A percentile compares a stretch with the other conserved stretches of the same genome.
Conservation (phyloP, 2,329 filamentous ascomycete genomes). For the Sporothrix schenckii region DNA sequence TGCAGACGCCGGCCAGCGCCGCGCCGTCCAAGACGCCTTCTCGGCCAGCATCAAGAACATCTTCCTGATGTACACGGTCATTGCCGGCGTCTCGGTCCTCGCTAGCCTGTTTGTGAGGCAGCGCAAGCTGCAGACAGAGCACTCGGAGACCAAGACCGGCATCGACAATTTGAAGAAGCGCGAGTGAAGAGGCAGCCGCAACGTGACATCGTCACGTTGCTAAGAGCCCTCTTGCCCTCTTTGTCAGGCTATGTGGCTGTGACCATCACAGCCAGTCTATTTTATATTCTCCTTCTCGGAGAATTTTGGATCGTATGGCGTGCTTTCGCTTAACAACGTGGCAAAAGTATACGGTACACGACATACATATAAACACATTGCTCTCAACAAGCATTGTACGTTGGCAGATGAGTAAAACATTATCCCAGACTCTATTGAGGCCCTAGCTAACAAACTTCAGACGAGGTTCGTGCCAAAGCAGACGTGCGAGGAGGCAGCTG, state of each 20-base stretch:
- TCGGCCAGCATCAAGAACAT: conserved; percentile 29
- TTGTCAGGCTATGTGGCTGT: background rate
- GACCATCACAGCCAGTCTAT: background rate
- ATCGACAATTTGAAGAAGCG: conserved; percentile 22
- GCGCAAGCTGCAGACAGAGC: conserved; percentile 28
- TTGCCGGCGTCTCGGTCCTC: conserved; percentile 25
- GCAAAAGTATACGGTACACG: background rate
- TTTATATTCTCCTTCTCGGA: background rate
- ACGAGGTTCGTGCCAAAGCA: conserved; percentile 1
- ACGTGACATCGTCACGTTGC: background rate
- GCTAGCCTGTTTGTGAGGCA: conserved; percentile 30
- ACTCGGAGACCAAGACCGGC: conserved; percentile 31
- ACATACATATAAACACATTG: background rate
- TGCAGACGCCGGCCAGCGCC: conserved; percentile 26
- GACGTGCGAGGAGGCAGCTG: conserved; percentile 10
- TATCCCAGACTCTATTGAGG: background rate
- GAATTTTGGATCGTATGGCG: background rate
- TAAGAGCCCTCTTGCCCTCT: background rate
- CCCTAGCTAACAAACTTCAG: background rate
- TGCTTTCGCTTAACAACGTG: background rate
- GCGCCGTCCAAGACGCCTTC: conserved; percentile 29
- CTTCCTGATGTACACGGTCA: conserved; percentile 30
- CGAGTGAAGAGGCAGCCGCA: conserved; percentile 2
- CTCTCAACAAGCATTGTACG: conserved; percentile 3
- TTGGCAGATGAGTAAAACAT: background rate